phyloP scores from a whole-genome alignment of 768 basidiomycete genomes.

The Postia placenta region DNA sequence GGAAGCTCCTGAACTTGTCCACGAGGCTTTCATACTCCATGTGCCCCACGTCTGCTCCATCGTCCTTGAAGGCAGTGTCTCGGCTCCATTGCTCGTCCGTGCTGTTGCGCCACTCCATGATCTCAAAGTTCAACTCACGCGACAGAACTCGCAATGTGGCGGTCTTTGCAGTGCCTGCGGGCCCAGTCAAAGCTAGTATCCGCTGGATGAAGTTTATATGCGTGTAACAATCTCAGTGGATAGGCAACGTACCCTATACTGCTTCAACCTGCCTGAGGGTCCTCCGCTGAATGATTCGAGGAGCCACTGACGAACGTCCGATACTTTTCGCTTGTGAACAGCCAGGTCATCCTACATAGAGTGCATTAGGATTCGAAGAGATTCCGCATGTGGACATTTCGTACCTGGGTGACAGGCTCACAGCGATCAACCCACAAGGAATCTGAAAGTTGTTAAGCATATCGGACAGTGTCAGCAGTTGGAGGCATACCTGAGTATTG shows the following conservation, averaged over 20 bases:
- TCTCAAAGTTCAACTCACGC: slow-evolving; percentile 66
- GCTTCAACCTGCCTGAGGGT: slow-evolving; percentile 53
- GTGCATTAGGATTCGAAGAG: background rate
- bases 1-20: slow-evolving; percentile 70
- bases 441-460: background rate
- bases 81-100: slow-evolving; percentile 40
- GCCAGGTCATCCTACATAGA: slow-evolving; percentile 58
- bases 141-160: slow-evolving; percentile 74
- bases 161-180: slow-evolving; percentile 89
- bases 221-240: background rate
- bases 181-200: slow-evolving; percentile 80
- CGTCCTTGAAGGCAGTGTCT: slow-evolving; percentile 4
- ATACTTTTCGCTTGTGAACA: slow-evolving; percentile 74
- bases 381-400: background rate
- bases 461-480: background rate
- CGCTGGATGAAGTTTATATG: slow-evolving; percentile 43
- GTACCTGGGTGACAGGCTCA: slow-evolving; percentile 24
- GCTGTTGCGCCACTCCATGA: slow-evolving; percentile 81
- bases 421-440: slow-evolving; percentile 30
- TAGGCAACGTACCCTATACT: slow-evolving; percentile 59
- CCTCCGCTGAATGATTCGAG: slow-evolving; percentile 66
- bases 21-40: slow-evolving; percentile 42
- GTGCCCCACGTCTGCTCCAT: slow-evolving; percentile 33
- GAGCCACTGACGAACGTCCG: slow-evolving; percentile 73
- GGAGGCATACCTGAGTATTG: background rate